These are phyloP conservation scores for Xylaria multiplex DNA, from an alignment of 2,329 filamentous ascomycete genomes.

Conservation along the genomic window DNA sequence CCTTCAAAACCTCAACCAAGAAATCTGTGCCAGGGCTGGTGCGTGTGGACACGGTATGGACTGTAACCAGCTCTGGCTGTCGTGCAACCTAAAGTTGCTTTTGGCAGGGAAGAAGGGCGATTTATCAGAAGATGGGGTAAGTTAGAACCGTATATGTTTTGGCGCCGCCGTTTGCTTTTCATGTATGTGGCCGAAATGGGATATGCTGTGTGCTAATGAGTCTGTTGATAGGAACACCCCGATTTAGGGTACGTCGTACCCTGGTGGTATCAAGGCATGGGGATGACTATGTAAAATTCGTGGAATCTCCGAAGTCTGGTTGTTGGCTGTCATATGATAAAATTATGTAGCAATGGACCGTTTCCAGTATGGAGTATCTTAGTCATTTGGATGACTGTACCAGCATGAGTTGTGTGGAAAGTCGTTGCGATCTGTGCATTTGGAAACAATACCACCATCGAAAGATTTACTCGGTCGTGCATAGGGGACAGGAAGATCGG, in stretches of 20 bases:
- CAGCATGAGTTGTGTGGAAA: no score
- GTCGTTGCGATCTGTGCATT: neutral
- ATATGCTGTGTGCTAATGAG: slow-evolving; percentile 11
- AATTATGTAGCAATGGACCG: neutral
- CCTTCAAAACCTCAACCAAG: slow-evolving; percentile 29
- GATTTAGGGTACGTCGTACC: slow-evolving; percentile 34
- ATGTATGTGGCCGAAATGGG: neutral
- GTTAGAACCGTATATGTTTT: slow-evolving; percentile 1
- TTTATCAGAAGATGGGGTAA: slow-evolving; percentile 28
- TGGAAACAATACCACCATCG: neutral
- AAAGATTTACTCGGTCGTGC: neutral
- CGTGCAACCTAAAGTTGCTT: slow-evolving; percentile 33
- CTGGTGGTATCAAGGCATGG: slow-evolving; percentile 37
- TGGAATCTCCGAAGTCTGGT: neutral
- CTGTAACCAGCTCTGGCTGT: slow-evolving; percentile 33
- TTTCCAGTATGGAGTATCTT: neutral
- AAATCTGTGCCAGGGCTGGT: slow-evolving; percentile 27
- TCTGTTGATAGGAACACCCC: slow-evolving; percentile 24
- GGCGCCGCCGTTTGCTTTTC: neutral
- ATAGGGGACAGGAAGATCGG: no score
- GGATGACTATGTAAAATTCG: slow-evolving; percentile 23
- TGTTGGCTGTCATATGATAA: neutral
- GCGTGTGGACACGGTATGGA: slow-evolving; percentile 35
- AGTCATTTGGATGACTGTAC: no score
- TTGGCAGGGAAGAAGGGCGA: slow-evolving; percentile 17